Evolutionary conservation across 169 alveolate species (phyloP).

Genomic region (Plasmodium relictum): DNA sequence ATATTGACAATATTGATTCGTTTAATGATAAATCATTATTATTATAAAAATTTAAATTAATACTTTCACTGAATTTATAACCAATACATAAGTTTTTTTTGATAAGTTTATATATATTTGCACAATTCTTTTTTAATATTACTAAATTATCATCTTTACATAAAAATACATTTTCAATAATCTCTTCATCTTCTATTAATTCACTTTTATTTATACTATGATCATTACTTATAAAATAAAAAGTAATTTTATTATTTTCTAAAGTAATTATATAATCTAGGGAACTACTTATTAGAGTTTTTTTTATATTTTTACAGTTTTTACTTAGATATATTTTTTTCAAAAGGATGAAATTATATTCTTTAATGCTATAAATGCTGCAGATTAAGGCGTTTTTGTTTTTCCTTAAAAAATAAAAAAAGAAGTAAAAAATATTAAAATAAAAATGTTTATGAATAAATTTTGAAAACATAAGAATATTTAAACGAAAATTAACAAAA

Average conservation of each 20-base stretch:
- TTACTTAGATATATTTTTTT: constrained; percentile 49
- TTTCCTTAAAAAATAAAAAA: constrained; percentile 18
- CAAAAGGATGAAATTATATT: constrained; percentile 19
- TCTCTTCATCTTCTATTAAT: constrained; percentile 23
- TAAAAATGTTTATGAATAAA: neutral
- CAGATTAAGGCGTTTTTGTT: constrained; percentile 48
- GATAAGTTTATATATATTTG: constrained; percentile 42
- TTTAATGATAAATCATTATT: neutral
- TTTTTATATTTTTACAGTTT: constrained; percentile 41
- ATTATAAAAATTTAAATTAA: constrained; percentile 6
- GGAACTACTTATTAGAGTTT: constrained; percentile 51
- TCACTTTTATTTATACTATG: constrained; percentile 39
- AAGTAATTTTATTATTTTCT: constrained; percentile 57
- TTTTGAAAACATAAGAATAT: too few species aligned
- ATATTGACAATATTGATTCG: constrained; percentile 45
- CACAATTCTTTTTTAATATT: constrained; percentile 31
- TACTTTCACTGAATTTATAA: constrained; percentile 29
- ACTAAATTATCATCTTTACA: constrained; percentile 38
- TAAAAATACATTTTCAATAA: constrained; percentile 40
- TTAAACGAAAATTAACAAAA: too few species aligned
- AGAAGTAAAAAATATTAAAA: neutral
- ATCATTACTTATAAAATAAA: constrained; percentile 49
- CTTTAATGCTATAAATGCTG: constrained; percentile 42
- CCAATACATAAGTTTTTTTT: constrained; percentile 19
- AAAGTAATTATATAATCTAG: constrained; percentile 43